These are phyloP conservation scores for Blastobotrys peoriensis DNA, from an alignment of 805 yeast species.

Conservation along the genomic window DNA sequence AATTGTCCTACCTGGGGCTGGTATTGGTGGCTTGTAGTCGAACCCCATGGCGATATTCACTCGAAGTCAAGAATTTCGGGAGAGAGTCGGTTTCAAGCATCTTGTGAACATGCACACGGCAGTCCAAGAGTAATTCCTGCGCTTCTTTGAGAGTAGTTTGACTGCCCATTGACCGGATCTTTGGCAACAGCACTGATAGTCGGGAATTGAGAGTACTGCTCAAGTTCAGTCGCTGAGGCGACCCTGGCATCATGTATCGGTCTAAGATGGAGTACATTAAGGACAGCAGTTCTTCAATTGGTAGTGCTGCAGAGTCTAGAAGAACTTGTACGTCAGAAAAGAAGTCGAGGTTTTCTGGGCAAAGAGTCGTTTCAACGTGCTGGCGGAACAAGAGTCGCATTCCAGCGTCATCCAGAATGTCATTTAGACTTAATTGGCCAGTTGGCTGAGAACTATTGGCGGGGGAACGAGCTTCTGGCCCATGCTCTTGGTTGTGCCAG, in stretches of 20 bases:
- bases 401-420: constrained; percentile 67
- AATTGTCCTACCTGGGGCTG: too few relatives aligned
- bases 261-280: constrained; percentile 60
- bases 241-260: constrained; percentile 56
- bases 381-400: constrained; percentile 57
- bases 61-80: constrained; percentile 54
- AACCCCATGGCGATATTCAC: constrained; percentile 4
- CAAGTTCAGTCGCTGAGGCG: constrained; percentile 67
- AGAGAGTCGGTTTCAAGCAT: constrained; percentile 71
- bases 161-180: neutral
- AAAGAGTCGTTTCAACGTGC: constrained; percentile 58
- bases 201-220: constrained; percentile 38
- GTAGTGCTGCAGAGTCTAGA: constrained; percentile 14
- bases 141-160: constrained; percentile 2
- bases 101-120: constrained; percentile 44
- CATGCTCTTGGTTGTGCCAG: constrained; percentile 9
- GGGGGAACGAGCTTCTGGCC: neutral
- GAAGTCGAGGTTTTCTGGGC: constrained; percentile 73
- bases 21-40: constrained; percentile 1
- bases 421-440: constrained; percentile 25
- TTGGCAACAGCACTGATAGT: neutral
- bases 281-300: constrained; percentile 52
- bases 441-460: neutral
- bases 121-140: constrained; percentile 32
- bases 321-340: constrained; percentile 53